These are phyloP conservation scores for Vinca major DNA, from an alignment of 305 asterid species.

Conservation along the genomic window DNA sequence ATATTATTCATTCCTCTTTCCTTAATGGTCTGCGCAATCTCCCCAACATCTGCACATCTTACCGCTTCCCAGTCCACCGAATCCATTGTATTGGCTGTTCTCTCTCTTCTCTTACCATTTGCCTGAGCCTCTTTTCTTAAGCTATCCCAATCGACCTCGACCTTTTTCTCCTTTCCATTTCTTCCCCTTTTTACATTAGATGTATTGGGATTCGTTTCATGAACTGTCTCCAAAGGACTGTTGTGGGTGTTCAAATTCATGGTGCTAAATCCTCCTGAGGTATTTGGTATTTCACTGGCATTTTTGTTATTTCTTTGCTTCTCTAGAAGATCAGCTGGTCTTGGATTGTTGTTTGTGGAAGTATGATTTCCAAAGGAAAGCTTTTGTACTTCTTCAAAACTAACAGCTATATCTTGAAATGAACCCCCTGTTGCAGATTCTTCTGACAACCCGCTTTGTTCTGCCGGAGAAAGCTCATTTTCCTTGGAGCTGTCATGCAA, in stretches of 20 bases:
- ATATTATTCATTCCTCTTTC: conserved; percentile 97
- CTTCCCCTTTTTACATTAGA: conserved; percentile 39
- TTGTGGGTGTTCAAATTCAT: conserved; percentile 23
- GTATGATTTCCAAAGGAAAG: conserved; percentile 27
- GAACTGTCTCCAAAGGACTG: conserved; percentile 29
- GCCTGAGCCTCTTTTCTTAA: conserved; percentile 49
- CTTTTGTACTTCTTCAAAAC: conserved; percentile 25
- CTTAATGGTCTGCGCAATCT: conserved; percentile 70
- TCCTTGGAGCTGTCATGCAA: conserved; percentile 3
- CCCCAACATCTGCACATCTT: conserved; percentile 73
- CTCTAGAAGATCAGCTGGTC: conserved; percentile 22
- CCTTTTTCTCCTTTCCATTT: conserved; percentile 48
- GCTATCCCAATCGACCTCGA: conserved; percentile 63
- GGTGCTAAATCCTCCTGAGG: conserved; percentile 39
- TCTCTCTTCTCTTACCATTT: conserved; percentile 44
- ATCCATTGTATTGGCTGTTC: conserved; percentile 53
- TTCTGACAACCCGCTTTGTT: conserved; percentile 53
- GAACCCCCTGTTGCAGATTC: conserved; percentile 56
- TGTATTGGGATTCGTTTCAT: conserved; percentile 18
- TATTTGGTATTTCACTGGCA: conserved; percentile 21
- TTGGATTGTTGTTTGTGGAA: conserved; percentile 31
- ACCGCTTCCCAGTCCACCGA: conserved; percentile 96
- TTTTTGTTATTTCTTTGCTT: conserved; percentile 9
- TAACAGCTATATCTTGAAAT: conserved; percentile 25
- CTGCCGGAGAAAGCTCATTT: conserved; percentile 32